Evolutionary conservation across 768 basidiomycete species (phyloP).

Genomic region (Mycena floridula): DNA sequence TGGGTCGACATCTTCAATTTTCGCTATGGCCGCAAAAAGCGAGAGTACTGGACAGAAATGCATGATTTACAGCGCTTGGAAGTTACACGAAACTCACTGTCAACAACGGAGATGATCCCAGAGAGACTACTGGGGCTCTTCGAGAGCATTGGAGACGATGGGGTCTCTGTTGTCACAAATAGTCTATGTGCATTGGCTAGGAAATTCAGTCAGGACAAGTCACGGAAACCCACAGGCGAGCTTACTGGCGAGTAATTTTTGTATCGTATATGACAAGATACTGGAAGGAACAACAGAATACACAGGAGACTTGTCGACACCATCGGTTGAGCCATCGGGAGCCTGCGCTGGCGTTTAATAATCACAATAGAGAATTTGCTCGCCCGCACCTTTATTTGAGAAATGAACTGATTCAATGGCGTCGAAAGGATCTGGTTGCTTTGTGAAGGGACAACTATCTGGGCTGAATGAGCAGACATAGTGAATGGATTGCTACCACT

Average conservation of each 20-base stretch:
- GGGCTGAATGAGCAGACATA: not conserved
- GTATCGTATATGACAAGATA: constrained; percentile 62
- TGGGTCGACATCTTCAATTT: constrained; percentile 71
- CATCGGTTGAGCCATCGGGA: constrained; percentile 72
- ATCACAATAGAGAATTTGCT: constrained; percentile 31
- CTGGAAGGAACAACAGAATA: constrained; percentile 68
- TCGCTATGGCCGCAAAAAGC: constrained; percentile 69
- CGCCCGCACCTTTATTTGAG: constrained; percentile 60
- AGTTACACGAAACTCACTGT: constrained; percentile 43
- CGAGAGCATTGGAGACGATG: constrained; percentile 43
- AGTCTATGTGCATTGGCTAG: constrained; percentile 75
- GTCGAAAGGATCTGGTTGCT: constrained; percentile 71
- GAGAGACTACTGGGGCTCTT: constrained; percentile 43
- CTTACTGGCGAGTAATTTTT: constrained; percentile 81
- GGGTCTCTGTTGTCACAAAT: constrained; percentile 65
- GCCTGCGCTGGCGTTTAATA: constrained; percentile 66
- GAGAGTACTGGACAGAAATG: constrained; percentile 52
- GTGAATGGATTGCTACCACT: constrained; percentile 4
- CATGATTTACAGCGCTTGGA: not conserved
- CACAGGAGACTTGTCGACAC: constrained; percentile 75
- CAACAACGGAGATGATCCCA: constrained; percentile 79
- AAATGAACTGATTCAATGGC: constrained; percentile 63
- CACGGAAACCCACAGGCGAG: constrained; percentile 6
- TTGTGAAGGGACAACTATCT: constrained; percentile 77
- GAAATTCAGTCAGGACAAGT: constrained; percentile 1